These are phyloP conservation scores for Knufia petricola DNA, from an alignment of 2,329 filamentous ascomycete genomes.

Conservation along the genomic window DNA sequence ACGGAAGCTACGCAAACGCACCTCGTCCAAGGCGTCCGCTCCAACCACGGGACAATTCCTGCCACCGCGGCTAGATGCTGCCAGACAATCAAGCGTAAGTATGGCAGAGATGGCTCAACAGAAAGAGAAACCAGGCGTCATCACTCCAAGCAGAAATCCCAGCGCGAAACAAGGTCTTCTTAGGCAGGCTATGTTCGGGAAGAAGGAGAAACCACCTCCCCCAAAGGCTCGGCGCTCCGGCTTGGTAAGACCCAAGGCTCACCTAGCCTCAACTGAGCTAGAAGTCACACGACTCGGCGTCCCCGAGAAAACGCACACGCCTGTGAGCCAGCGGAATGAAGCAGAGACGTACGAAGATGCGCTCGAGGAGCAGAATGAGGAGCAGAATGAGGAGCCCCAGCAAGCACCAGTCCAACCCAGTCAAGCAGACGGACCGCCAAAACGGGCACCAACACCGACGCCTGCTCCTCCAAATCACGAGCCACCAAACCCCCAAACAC, in stretches of 20 bases:
- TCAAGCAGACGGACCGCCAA: no score
- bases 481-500: not conserved
- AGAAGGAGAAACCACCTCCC: constrained; percentile 22
- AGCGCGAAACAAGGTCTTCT: constrained; percentile 21
- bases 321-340: not conserved
- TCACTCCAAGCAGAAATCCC: constrained; percentile 59
- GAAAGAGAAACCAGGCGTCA: constrained; percentile 70
- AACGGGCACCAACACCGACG: no score
- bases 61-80: constrained; percentile 44
- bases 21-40: constrained; percentile 25
- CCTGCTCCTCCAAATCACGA: no score
- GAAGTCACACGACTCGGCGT: constrained; percentile 12
- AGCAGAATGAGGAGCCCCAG: no score
- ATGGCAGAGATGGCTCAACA: constrained; percentile 70
- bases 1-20: constrained; percentile 25
- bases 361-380: not conserved
- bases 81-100: constrained; percentile 63
- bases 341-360: constrained; percentile 6
- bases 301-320: not conserved
- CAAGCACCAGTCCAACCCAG: no score
- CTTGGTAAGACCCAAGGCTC: constrained; percentile 13
- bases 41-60: constrained; percentile 22
- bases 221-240: constrained; percentile 25
- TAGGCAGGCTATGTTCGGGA: constrained; percentile 16
- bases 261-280: constrained; percentile 11